phyloP scores from a whole-genome alignment of 139 green algal species.

The Tetraselmis striata region DNA sequence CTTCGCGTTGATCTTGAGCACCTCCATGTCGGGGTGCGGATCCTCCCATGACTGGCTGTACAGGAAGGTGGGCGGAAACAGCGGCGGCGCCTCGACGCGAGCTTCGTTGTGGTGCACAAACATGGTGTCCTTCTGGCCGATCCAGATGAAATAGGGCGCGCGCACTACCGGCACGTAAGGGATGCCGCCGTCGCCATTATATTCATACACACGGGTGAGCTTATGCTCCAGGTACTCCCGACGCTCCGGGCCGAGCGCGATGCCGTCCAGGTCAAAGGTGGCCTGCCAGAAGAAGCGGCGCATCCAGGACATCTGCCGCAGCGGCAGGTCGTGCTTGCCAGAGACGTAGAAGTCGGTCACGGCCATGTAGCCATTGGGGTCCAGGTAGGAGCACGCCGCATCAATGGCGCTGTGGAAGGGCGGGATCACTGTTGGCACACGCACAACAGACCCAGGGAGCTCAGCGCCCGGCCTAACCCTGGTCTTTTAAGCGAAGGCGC shows the following conservation, averaged over 20 bases:
- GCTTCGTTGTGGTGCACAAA: conserved; percentile 4
- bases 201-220: conserved; percentile 78
- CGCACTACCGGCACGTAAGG: conserved; percentile 90
- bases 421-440: conserved; percentile 91
- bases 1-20: conserved; percentile 73
- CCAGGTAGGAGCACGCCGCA: conserved; percentile 72
- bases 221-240: conserved; percentile 88
- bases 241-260: conserved; percentile 92
- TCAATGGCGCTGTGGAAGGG: conserved; percentile 91
- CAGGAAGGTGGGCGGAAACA: conserved; percentile 96
- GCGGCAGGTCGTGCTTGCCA: conserved; percentile 84
- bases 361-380: conserved; percentile 76
- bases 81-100: conserved; percentile 63
- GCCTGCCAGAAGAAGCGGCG: conserved; percentile 91
- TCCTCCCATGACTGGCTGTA: conserved; percentile 99
- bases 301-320: conserved; percentile 81
- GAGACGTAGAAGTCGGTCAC: conserved; percentile 91
- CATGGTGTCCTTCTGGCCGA: conserved; percentile 48
- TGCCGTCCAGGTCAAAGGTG: conserved; percentile 90
- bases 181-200: conserved; percentile 83
- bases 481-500: no score
- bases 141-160: conserved; percentile 91
- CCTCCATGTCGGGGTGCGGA: conserved; percentile 77
- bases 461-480: no score
- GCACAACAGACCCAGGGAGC: no score